phyloP scores from a whole-genome alignment of 441 rosid genomes.

The Gossypium lobatum region DNA sequence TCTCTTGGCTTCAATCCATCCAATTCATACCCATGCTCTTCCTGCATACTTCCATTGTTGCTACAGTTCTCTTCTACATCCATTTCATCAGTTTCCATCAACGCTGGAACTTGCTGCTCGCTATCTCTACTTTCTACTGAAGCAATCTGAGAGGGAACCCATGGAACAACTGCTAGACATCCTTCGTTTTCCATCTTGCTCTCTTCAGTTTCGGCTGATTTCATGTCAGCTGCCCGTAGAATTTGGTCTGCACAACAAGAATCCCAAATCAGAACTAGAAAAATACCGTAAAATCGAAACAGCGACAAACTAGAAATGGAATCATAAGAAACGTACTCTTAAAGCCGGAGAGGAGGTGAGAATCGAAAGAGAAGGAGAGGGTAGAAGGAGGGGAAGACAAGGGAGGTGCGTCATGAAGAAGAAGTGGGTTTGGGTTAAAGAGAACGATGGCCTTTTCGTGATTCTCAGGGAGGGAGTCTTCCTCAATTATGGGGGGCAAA shows the following conservation, averaged over 20 bases:
- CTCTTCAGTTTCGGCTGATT: constrained; percentile 7
- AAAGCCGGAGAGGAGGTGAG: constrained; percentile 42
- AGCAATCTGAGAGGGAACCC: constrained; percentile 38
- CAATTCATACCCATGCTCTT: constrained; percentile 14
- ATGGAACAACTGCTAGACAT: constrained; percentile 50
- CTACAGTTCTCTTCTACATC: constrained; percentile 41
- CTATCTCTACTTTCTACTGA: not conserved
- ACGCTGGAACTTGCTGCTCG: constrained; percentile 20
- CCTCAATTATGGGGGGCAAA: constrained; percentile 61
- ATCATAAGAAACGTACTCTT: constrained; percentile 38
- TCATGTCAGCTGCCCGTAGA: constrained; percentile 13
- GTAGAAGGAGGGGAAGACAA: constrained; percentile 20
- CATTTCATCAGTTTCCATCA: constrained; percentile 55
- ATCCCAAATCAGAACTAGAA: not conserved
- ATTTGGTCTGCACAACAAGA: constrained; percentile 32
- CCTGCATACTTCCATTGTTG: not conserved
- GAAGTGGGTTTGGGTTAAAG: constrained; percentile 46
- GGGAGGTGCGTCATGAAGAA: constrained; percentile 4
- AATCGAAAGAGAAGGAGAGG: constrained; percentile 34
- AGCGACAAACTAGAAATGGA: not conserved
- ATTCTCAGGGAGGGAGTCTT: constrained; percentile 32
- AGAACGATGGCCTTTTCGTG: constrained; percentile 67
- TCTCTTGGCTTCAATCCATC: constrained; percentile 20
- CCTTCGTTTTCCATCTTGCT: constrained; percentile 5
- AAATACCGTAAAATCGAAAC: not conserved